Percentiles rank a stretch among this genome's conserved stretches.
These are phyloP conservation scores for Corallochytrium limacisporum DNA, from an alignment of 78 protist genomes.

Conservation along the genomic window DNA sequence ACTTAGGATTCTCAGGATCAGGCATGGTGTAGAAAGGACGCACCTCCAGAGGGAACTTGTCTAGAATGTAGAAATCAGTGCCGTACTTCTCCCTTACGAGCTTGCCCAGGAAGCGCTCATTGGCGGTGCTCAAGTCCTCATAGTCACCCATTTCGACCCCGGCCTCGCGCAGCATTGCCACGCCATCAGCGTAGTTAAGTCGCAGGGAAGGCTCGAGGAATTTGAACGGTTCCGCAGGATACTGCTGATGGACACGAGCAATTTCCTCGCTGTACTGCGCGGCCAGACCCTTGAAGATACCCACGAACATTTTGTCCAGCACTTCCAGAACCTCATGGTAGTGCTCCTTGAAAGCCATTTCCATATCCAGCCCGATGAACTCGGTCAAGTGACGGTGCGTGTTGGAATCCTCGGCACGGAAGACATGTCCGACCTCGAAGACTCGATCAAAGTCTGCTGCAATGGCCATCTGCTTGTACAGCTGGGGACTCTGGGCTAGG, in stretches of 20 bases:
- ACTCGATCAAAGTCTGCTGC: slow-evolving; percentile 84
- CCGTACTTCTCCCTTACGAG: slow-evolving; percentile 72
- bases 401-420: slow-evolving; percentile 90
- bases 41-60: slow-evolving; percentile 69
- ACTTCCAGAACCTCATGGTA: slow-evolving; percentile 80
- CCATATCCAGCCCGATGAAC: slow-evolving; percentile 96
- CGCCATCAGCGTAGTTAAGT: slow-evolving; percentile 50
- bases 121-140: slow-evolving; percentile 52
- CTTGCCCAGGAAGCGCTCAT: slow-evolving; percentile 80
- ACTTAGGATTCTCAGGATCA: slow-evolving; percentile 46
- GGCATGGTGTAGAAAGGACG: slow-evolving; percentile 99
- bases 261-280: slow-evolving; percentile 3
- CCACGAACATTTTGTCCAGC: slow-evolving; percentile 53
- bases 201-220: slow-evolving; percentile 58
- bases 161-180: slow-evolving; percentile 42
- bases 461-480: slow-evolving; percentile 98
- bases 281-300: slow-evolving; percentile 63
- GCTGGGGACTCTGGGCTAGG: slow-evolving; percentile 96
- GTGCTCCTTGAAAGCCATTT: slow-evolving; percentile 86
- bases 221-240: slow-evolving; percentile 44
- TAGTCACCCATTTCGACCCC: slow-evolving; percentile 42
- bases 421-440: slow-evolving; percentile 94
- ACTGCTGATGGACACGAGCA: slow-evolving; percentile 43
- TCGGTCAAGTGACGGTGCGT: slow-evolving; percentile 97
- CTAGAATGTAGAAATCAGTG: slow-evolving; percentile 90